Percentiles rank a stretch among this genome's conserved stretches.
Conservation (phyloP, 768 basidiomycete genomes). For the Boletus pseudo-olivaceus region DNA sequence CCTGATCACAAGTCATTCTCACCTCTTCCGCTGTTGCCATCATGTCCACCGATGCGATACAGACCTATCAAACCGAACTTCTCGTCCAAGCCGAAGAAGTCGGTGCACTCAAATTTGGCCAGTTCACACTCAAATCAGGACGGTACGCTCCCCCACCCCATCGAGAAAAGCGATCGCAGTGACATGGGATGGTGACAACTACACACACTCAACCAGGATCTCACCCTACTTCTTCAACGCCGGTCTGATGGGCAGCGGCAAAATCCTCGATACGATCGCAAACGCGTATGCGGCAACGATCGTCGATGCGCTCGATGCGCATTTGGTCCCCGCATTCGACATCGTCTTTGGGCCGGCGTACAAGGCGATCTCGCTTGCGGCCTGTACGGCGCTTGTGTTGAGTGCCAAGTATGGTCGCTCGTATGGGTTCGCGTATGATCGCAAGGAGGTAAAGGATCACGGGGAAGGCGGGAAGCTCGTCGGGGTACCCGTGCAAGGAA, state of each 20-base stretch:
- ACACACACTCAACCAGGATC: conserved; percentile 39
- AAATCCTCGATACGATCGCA: conserved; percentile 72
- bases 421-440: conserved; percentile 86
- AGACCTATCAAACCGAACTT: conserved; percentile 57
- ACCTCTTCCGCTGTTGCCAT: neutral
- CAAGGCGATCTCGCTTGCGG: conserved; percentile 94
- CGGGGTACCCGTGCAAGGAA: conserved; percentile 77
- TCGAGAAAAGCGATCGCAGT: neutral
- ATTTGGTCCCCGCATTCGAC: conserved; percentile 51
- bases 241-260: conserved; percentile 79
- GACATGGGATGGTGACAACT: neutral
- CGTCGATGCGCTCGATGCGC: conserved; percentile 39
- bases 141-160: conserved; percentile 51
- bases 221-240: conserved; percentile 99
- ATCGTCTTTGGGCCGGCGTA: conserved; percentile 96
- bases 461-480: conserved; percentile 94
- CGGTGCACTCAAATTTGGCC: conserved; percentile 83
- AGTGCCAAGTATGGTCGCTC: conserved; percentile 58
- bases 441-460: conserved; percentile 95
- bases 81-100: conserved; percentile 66
- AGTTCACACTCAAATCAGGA: conserved; percentile 93
- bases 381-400: conserved; percentile 75
- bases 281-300: conserved; percentile 84
- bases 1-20: neutral
- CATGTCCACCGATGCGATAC: conserved; percentile 31